These are phyloP conservation scores for Pyrenula massariospora DNA, from an alignment of 495 filamentous ascomycete genomes.

Conservation along the genomic window DNA sequence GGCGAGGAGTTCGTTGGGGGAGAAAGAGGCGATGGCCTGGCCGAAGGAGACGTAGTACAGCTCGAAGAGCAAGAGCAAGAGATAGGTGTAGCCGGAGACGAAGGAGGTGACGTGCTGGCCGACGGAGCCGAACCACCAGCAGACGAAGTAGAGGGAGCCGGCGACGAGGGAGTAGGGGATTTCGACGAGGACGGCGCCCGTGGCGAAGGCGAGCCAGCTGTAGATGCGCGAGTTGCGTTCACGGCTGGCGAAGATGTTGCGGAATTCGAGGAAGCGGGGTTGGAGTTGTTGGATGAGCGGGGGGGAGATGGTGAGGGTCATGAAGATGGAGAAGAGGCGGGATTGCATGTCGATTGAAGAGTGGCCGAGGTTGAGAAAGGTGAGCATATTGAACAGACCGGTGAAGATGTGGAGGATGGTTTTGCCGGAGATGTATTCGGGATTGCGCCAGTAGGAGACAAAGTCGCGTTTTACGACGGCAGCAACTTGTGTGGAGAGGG, in stretches of 20 bases:
- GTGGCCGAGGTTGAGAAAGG: conserved; percentile 49
- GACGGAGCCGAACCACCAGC: conserved; percentile 49
- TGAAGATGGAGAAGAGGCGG: conserved; percentile 59
- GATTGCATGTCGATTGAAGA: conserved; percentile 51
- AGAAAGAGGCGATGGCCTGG: conserved; percentile 63
- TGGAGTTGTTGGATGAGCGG: conserved; percentile 51
- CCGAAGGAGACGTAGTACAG: conserved; percentile 63
- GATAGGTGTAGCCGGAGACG: conserved; percentile 41
- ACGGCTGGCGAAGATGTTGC: conserved; percentile 32
- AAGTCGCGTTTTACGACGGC: conserved; percentile 40
- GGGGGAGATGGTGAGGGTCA: conserved; percentile 54
- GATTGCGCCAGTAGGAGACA: conserved; percentile 47
- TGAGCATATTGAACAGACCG: conserved; percentile 54
- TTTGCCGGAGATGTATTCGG: conserved; percentile 47
- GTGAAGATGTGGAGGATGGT: conserved; percentile 52
- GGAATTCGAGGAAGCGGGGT: conserved; percentile 33
- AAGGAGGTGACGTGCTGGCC: conserved; percentile 32
- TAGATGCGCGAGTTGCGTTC: conserved; percentile 41
- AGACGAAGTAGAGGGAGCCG: conserved; percentile 42
- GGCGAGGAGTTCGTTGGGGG: conserved; percentile 61
- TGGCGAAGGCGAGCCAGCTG: conserved; percentile 38
- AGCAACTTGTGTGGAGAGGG: conserved; percentile 36
- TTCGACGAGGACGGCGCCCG: conserved; percentile 35
- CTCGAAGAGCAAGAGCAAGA: conserved; percentile 57
- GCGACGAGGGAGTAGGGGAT: conserved; percentile 39